Base-by-base conservation (phyloP, 306 rosid species). In the Purshia tridentata region DNA sequence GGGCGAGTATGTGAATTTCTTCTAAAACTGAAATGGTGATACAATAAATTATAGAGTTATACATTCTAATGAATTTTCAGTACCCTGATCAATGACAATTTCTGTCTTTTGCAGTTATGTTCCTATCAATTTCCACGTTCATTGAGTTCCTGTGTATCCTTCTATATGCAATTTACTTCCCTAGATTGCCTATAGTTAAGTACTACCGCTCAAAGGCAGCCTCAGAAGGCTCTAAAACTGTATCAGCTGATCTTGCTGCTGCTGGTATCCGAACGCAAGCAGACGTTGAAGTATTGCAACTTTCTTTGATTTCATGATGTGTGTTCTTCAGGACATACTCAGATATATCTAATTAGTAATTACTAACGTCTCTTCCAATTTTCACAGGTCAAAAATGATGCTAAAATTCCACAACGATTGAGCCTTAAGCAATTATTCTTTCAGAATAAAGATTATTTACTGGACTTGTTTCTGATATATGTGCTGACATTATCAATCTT, bases 211-310 rank as follows among this genome's bases (percentile, higher is more conserved):
- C 88, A 46, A 94, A 88, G 78, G 96, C 98, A 46, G 92, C 97
- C 20, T 81, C 67, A 0, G 96, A 94, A 76, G 98, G 97, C 80
- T 86, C 96, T 6, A 90, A 84, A 86, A 90, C 98, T 44, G 98
- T 90, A 57, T 64, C 88, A 12, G 84, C 96, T 9, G 96, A 94
- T 73, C 95, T 93, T 64, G 93, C 96, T 13, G 93, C 97, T 29
- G 95, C 83, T 20, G 95, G 98, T 49, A 62, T 89, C 72, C 67
- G 72, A 53, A 58, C 87, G 18, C 58, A 79, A 41, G 19, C 75
- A 40, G 65, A 74, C 70, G 75, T 65, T 46, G 83, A 59, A 80
- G 94, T 89, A 86, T 40, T 61, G 67, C 44, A 65, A 45, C 8
- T 77, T 51, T 71, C 63, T 22, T 56, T 60, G 67, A 44, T 40